Evolutionary conservation across 805 yeast species (phyloP), one percentile per base, ranked within the genome.

Genomic region (Metschnikowia henanensis): DNA sequence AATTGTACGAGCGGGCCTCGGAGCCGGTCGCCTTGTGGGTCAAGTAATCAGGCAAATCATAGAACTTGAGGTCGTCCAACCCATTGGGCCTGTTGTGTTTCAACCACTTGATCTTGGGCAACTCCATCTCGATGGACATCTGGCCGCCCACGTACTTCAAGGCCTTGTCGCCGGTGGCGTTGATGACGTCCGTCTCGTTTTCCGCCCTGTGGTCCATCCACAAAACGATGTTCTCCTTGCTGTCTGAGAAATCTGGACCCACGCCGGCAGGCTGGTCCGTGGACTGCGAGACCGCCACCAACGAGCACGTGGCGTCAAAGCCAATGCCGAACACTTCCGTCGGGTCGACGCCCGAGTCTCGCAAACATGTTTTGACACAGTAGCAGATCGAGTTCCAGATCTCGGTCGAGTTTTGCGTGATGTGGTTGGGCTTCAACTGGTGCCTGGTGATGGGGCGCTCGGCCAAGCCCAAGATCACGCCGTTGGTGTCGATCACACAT

Each of bases 181-280:
- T 92, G 62, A 94, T 90, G 44, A 72, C 78, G 43, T 80, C 70
- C 12, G 97, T 90, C 61, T 92, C 97, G 6, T 73, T 70, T 13
- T 76, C 83, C 0, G 98, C 97, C 51, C 99, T 79, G 65, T 94
- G 99, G 69, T 94, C 99, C 98, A 94, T 92, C 99, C 99, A 94
- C 50, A 94, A 68, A 40, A 94, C 81, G 57, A 94, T 84, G 65
- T 94, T 90, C 60, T 91, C 95, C 49, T 76, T 77, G 36, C 70
- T 53, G 56, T 88, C 82, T 26, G 66, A 51, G 62, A 88, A 92
- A 60, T 91, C 87, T 1, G 99, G 98, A 8, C 99, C 99, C 13
- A 90, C 98, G 2, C 85, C 88, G 34, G 88, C 75, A 3, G 96
- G 95, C 37, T 72, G 62, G 54, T 85, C 87, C 35, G 76, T 72